phyloP scores from a whole-genome alignment of 2,329 filamentous ascomycete species.

The Hymenoscyphus linearis region DNA sequence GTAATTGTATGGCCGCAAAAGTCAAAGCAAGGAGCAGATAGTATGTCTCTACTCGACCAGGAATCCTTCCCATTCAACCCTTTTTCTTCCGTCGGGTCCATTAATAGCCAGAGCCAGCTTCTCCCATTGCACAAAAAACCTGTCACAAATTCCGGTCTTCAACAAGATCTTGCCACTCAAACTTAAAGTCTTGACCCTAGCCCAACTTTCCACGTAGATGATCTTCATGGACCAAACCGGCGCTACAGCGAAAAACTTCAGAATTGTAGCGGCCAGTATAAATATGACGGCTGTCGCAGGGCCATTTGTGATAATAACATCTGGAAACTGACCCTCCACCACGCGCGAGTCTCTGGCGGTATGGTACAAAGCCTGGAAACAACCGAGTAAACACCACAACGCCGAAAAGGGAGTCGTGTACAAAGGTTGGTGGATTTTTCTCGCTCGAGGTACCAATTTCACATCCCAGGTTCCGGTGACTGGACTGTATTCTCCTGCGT shows the following conservation, averaged over 20 bases:
- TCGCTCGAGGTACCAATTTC: conserved; percentile 67
- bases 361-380: conserved; percentile 49
- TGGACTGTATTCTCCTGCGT: conserved; percentile 14
- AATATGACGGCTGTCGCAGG: conserved; percentile 84
- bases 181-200: conserved; percentile 75
- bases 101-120: conserved; percentile 31
- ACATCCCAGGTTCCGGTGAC: conserved; percentile 36
- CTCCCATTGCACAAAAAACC: conserved; percentile 79
- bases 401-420: conserved; percentile 66
- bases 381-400: conserved; percentile 58
- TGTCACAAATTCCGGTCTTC: conserved; percentile 59
- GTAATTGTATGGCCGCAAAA: too few species aligned
- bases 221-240: conserved; percentile 60
- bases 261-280: conserved; percentile 48
- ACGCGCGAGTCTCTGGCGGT: conserved; percentile 26
- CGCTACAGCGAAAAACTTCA: conserved; percentile 44
- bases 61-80: conserved; percentile 30
- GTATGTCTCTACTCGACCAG: conserved; percentile 27
- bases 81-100: conserved; percentile 17
- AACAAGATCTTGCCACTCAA: conserved; percentile 75
- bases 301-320: conserved; percentile 79
- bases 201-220: conserved; percentile 91
- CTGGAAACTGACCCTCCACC: conserved; percentile 49
- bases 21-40: neutral
- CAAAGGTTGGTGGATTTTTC: conserved; percentile 76